These are phyloP conservation scores for Colletotrichum abscissum DNA, from an alignment of 2,329 filamentous ascomycete species.

Conservation along the genomic window DNA sequence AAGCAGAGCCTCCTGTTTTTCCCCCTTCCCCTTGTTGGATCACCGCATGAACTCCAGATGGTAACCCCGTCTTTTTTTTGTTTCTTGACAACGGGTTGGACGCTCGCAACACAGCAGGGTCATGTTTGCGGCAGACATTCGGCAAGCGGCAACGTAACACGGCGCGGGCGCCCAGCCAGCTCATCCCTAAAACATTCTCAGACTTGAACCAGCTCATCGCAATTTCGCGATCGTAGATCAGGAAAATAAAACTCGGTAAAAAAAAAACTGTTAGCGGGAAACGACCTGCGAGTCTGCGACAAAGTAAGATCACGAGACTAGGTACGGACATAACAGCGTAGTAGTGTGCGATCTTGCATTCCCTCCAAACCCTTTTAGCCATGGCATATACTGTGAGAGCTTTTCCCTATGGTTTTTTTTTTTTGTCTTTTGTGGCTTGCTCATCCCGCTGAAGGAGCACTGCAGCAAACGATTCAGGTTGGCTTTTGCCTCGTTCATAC, in stretches of 20 bases:
- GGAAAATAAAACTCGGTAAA: not conserved
- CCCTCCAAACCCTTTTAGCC: too few species aligned
- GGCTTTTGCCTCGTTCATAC: not conserved
- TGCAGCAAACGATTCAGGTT: not conserved
- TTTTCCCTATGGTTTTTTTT: not conserved
- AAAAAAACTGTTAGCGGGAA: too few species aligned
- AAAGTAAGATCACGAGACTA: too few species aligned
- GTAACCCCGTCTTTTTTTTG: slow-evolving; percentile 1
- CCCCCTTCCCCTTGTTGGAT: slow-evolving; percentile 5
- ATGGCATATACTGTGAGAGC: too few species aligned
- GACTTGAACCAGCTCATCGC: slow-evolving; percentile 22
- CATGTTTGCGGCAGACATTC: not conserved
- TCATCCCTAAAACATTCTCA: slow-evolving; percentile 22
- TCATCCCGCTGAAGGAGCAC: slow-evolving; percentile 23
- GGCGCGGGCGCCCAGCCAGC: not conserved
- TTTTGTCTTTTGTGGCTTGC: slow-evolving; percentile 2
- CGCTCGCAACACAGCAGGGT: not conserved
- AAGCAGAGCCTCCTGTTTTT: slow-evolving; percentile 28
- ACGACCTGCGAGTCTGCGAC: too few species aligned
- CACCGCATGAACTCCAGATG: not conserved
- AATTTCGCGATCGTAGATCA: slow-evolving; percentile 32
- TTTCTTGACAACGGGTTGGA: not conserved
- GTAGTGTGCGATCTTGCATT: too few species aligned
- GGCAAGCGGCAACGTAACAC: not conserved
- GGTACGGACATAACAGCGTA: too few species aligned